Evolutionary conservation across 1,284 basidiomycete genomes (phyloP).

Genomic region (Ceratobasidium sp.): DNA sequence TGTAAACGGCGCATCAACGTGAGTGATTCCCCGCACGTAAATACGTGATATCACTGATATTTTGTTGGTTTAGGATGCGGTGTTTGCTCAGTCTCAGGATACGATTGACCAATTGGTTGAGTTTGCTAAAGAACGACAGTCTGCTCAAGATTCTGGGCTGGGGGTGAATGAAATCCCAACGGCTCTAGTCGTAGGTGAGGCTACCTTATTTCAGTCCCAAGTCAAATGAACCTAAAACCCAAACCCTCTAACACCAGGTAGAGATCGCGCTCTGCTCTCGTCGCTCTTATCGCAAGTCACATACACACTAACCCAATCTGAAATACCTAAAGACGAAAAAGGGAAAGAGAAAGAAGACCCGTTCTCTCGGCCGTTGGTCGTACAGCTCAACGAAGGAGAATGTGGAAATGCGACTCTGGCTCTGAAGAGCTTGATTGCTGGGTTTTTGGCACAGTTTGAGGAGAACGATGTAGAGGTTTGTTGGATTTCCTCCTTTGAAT

Average conservation of each 20-base stretch:
- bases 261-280: constrained; percentile 36
- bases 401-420: constrained; percentile 29
- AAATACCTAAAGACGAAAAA: neutral
- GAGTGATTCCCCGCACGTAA: neutral
- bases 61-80: neutral
- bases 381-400: constrained; percentile 27
- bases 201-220: neutral
- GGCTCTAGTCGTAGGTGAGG: constrained; percentile 26
- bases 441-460: constrained; percentile 32
- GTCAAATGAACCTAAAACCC: no score
- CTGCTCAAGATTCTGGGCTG: constrained; percentile 21
- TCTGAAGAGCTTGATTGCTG: constrained; percentile 11
- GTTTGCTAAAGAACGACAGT: constrained; percentile 11
- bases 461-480: constrained; percentile 4
- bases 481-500: neutral
- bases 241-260: no score
- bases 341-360: constrained; percentile 1
- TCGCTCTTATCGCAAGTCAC: constrained; percentile 7
- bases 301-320: neutral
- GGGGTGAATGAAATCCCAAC: constrained; percentile 32
- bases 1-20: constrained; percentile 8
- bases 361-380: neutral
- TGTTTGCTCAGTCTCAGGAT: neutral
- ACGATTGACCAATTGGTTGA: constrained; percentile 10
- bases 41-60: neutral